Evolutionary conservation across 139 green algal species (phyloP), one percentile per base, ranked within the genome.

Genomic region (Chlamydomonas schloesseri): DNA sequence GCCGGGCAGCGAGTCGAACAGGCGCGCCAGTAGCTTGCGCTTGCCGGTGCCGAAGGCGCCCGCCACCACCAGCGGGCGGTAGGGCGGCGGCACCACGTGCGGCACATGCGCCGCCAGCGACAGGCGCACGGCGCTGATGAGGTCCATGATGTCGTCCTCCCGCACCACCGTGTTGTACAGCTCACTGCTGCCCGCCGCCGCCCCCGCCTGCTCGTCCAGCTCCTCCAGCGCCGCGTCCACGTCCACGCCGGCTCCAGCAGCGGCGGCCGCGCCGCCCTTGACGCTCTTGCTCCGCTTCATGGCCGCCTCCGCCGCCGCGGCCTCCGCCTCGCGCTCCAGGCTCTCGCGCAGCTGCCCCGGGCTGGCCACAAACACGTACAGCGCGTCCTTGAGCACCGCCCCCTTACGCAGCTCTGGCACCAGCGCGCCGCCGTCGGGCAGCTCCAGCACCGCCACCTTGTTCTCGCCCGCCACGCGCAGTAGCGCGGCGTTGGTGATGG

Each of bases 41-140:
- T 95, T 95, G 73, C 91, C 91, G 34, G 89, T 94, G 73, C 93
- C 93, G 88, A 95, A 96, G 21, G 94, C 91, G 20, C 90, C 94
- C 11, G 81, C 89, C 29, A 96, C 84, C 33, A 96, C 88, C 73
- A 96, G 75, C 10, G 94, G 94, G 50, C 73, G 36, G 71, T 89
- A 74, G 11, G 92, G 86, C 24, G 91, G 90, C 2, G 86, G 83
- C 26, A 95, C 79, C 1, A 94, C 69, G 62, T 80, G 81, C 9
- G 92, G 91, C 50, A 89, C 88, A 64, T 91, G 89, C 34, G 18
- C 60, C 17, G 90, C 87, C 53, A 96, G 82, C 10, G 88, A 83
- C 21, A 85, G 50, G 36, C 86, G 84, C 42, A 90, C 67, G 8
- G 71, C 50, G 0, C 76, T 70, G 36, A 91, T 75, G 46, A 82